Conservation (phyloP, 495 filamentous ascomycete species). For the Friedmanniomyces simplex region DNA sequence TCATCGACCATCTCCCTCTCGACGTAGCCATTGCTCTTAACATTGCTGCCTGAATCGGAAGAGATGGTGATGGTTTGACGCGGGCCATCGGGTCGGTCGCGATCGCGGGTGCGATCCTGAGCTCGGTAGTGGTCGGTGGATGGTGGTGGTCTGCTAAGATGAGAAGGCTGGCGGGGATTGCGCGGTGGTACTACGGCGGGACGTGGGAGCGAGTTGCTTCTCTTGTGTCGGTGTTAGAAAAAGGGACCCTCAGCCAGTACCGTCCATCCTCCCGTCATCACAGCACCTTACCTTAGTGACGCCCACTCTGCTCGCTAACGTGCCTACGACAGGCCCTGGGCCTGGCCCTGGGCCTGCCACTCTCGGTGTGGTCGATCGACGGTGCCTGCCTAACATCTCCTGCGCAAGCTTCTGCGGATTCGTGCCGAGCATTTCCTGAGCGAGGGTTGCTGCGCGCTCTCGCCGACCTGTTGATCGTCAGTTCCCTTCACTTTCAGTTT, state of each 20-base stretch:
- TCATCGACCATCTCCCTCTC: constrained; percentile 7
- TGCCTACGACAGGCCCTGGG: constrained; percentile 16
- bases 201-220: constrained; percentile 11
- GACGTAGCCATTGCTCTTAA: constrained; percentile 15
- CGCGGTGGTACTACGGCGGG: constrained; percentile 4
- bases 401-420: constrained; percentile 45
- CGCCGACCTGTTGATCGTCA: constrained; percentile 4
- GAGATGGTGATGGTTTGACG: constrained; percentile 17
- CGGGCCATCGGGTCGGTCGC: background rate
- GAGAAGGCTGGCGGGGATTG: constrained; percentile 36
- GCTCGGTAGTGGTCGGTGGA: constrained; percentile 40
- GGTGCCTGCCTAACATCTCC: constrained; percentile 55
- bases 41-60: constrained; percentile 17
- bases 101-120: background rate
- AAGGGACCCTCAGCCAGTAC: background rate
- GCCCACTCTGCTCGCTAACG: constrained; percentile 65
- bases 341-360: constrained; percentile 25
- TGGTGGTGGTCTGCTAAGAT: constrained; percentile 36
- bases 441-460: constrained; percentile 8
- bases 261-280: background rate
- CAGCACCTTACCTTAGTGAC: constrained; percentile 52
- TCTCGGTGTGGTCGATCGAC: constrained; percentile 48
- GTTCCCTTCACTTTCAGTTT: background rate
- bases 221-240: constrained; percentile 2
- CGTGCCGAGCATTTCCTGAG: constrained; percentile 25